Conservation (phyloP, 805 yeast species). For the Pichia nanzhaoensis region DNA sequence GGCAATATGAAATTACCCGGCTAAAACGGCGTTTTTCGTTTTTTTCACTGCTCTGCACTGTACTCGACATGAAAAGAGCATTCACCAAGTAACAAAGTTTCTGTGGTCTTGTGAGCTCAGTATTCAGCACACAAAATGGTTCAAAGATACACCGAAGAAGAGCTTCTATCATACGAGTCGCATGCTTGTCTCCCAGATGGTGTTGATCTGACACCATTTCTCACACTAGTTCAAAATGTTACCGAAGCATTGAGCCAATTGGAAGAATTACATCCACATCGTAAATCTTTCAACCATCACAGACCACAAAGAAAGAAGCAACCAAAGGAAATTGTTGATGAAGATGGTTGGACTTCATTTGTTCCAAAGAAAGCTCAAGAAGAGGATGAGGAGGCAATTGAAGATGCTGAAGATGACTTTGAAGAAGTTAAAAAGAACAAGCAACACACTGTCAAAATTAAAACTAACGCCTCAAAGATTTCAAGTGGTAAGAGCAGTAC, state of each 20-base stretch:
- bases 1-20: conserved; percentile 2
- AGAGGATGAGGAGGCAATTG: conserved; percentile 38
- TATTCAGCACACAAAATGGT: conserved; percentile 4
- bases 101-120: not conserved
- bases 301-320: conserved; percentile 37
- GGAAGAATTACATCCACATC: conserved; percentile 27
- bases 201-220: conserved; percentile 58
- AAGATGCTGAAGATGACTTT: conserved; percentile 34
- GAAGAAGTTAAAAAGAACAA: conserved; percentile 38
- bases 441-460: conserved; percentile 47
- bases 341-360: conserved; percentile 78
- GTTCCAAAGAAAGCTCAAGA: conserved; percentile 28
- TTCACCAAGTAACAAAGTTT: not conserved
- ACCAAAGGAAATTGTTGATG: conserved; percentile 51
- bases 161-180: conserved; percentile 51
- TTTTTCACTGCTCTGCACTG: no score
- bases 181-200: conserved; percentile 55
- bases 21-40: no score
- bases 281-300: conserved; percentile 50
- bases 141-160: conserved; percentile 57
- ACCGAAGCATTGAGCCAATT: conserved; percentile 34
- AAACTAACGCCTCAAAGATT: conserved; percentile 69
- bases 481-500: conserved; percentile 63
- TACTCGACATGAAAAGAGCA: not conserved
- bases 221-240: conserved; percentile 59